Percentiles rank a stretch among this genome's conserved stretches.
Evolutionary conservation across 2,329 filamentous ascomycete species (phyloP).

Genomic region (Hortaea werneckii): DNA sequence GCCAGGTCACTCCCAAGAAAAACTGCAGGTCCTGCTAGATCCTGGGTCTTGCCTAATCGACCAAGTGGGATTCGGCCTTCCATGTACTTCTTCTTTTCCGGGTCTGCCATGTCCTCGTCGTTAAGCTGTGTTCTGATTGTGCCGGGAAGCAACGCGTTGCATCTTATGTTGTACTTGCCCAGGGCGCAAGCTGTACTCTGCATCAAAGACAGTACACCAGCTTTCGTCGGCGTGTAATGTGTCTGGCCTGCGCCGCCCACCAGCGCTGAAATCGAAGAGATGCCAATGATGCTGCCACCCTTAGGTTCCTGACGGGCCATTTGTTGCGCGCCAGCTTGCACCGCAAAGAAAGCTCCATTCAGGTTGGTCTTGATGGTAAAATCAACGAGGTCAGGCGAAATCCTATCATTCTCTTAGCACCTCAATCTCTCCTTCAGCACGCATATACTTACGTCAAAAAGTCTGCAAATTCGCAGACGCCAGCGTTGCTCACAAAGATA

Average conservation of each 20-base stretch:
- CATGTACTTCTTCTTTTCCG: conserved; percentile 65
- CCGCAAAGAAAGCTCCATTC: conserved; percentile 76
- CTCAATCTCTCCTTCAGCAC: not conserved
- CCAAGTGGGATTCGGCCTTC: conserved; percentile 72
- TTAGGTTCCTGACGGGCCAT: conserved; percentile 55
- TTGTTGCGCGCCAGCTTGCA: conserved; percentile 74
- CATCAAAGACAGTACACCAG: conserved; percentile 70
- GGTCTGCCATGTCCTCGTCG: conserved; percentile 67
- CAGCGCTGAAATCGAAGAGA: conserved; percentile 63
- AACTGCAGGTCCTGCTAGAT: conserved; percentile 74
- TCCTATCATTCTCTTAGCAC: conserved; percentile 28
- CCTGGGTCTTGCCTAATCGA: conserved; percentile 58
- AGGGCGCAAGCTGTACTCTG: conserved; percentile 73
- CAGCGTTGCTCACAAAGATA: conserved; percentile 80
- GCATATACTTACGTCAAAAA: conserved; percentile 53
- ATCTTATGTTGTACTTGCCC: conserved; percentile 64
- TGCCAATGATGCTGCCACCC: conserved; percentile 70
- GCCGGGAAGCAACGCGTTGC: conserved; percentile 74
- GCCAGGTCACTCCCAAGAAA: conserved; percentile 75
- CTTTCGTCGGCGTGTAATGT: conserved; percentile 85
- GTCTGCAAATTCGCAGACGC: conserved; percentile 78
- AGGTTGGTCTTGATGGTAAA: conserved; percentile 71
- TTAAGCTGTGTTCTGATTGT: conserved; percentile 79
- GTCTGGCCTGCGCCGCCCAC: conserved; percentile 70
- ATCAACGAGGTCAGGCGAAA: conserved; percentile 59